phyloP scores from a whole-genome alignment of 176 grass and related monocot genomes.

The Typha latifolia region DNA sequence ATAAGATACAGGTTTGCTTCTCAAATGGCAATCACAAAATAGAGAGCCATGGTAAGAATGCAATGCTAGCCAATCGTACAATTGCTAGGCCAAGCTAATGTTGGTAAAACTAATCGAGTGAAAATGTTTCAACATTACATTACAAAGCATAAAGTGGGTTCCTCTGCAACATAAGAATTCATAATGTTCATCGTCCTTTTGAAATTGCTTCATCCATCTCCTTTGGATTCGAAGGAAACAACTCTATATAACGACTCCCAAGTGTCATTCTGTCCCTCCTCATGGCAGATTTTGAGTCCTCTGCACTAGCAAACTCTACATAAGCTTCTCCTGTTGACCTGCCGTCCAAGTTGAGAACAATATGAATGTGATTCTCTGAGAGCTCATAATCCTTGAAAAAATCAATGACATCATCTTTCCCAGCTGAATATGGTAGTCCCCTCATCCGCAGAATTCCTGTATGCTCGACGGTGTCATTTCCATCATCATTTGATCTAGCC shows the following conservation, averaged over 20 bases:
- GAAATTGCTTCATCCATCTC: slow-evolving; percentile 22
- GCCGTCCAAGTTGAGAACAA: slow-evolving; percentile 26
- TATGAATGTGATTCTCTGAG: slow-evolving; percentile 17
- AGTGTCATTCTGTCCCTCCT: slow-evolving; percentile 42
- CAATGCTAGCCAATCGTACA: no score
- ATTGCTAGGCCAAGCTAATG: no score
- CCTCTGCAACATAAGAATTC: not conserved
- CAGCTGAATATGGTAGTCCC: slow-evolving; percentile 35
- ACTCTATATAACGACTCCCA: slow-evolving; percentile 33
- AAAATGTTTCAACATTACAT: no score
- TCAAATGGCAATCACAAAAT: no score
- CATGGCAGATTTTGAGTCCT: slow-evolving; percentile 33
- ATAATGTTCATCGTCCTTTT: slow-evolving; percentile 1
- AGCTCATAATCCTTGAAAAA: slow-evolving; percentile 32
- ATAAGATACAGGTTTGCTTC: no score
- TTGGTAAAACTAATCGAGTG: no score
- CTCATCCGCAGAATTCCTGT: slow-evolving; percentile 25
- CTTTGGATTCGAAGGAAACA: slow-evolving; percentile 21
- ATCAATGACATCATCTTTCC: slow-evolving; percentile 26
- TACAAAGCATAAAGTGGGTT: no score
- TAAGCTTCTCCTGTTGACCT: slow-evolving; percentile 34
- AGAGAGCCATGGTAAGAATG: no score
- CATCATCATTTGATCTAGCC: slow-evolving; percentile 3
- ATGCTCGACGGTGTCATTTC: slow-evolving; percentile 20
- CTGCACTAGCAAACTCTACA: slow-evolving; percentile 25